A percentile compares a stretch with the other conserved stretches of the same genome.
Conservation (phyloP, 192 early-diverging fungal species). For the Jimgerdemannia lactiflua region DNA sequence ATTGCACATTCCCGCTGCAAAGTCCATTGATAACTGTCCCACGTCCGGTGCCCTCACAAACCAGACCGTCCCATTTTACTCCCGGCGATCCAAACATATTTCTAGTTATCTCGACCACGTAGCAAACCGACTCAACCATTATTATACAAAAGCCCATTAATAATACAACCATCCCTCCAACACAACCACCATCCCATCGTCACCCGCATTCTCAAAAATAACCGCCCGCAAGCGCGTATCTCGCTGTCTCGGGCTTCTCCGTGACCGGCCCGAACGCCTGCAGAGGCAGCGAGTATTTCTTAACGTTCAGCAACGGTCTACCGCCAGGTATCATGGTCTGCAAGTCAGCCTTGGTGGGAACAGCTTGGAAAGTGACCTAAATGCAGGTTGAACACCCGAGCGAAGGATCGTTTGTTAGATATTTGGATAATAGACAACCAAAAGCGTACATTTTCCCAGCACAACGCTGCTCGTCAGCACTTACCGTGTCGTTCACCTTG, state of each 20-base stretch:
- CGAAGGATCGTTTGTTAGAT: background rate
- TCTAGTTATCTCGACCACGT: no score
- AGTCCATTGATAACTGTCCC: no score
- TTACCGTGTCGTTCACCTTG: conserved; percentile 55
- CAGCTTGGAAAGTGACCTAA: conserved; percentile 44
- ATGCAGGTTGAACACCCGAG: background rate
- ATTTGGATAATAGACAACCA: background rate
- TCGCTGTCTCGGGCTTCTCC: background rate
- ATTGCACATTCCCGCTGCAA: no score
- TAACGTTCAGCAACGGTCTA: conserved; percentile 40
- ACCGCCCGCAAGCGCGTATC: background rate
- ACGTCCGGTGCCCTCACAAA: no score
- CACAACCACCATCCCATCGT: background rate
- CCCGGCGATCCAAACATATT: no score
- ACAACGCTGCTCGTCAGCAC: background rate
- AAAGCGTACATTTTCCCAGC: background rate
- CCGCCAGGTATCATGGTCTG: conserved; percentile 51
- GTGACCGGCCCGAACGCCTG: conserved; percentile 33
- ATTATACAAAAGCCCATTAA: no score
- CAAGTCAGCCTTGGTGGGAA: conserved; percentile 43
- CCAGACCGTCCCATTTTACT: no score
- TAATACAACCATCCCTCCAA: no score
- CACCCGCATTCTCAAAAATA: background rate
- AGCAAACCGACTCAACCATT: no score
- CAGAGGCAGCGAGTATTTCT: conserved; percentile 37